Conservation (phyloP, 768 basidiomycete species). For the Boletus reticulatus region DNA sequence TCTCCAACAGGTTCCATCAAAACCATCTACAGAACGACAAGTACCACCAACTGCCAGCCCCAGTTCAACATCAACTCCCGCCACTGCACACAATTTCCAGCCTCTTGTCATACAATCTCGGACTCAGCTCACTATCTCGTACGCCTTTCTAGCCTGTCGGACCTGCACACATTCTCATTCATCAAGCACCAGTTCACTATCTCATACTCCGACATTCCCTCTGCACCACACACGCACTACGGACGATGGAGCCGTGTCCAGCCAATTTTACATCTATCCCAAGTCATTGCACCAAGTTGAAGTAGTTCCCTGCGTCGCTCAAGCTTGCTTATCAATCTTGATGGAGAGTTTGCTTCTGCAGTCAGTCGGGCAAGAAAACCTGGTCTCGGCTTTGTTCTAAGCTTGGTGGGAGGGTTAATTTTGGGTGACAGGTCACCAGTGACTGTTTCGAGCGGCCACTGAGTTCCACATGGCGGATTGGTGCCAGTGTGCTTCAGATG, state of each 20-base stretch:
- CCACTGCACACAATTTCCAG: no score
- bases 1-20: no score
- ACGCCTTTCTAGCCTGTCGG: conserved; percentile 62
- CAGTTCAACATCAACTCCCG: no score
- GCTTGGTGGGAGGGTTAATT: conserved; percentile 39
- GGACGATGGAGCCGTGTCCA: conserved; percentile 70
- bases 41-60: no score
- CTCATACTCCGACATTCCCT: conserved; percentile 46
- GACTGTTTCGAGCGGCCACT: conserved; percentile 66
- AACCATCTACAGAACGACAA: no score
- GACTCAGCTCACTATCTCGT: no score
- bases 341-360: conserved; percentile 50
- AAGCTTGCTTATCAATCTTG: conserved; percentile 79
- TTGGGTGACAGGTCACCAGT: conserved; percentile 60
- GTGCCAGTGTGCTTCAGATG: conserved; percentile 35
- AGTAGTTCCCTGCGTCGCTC: conserved; percentile 59
- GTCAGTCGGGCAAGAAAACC: conserved; percentile 41
- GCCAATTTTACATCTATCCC: conserved; percentile 67
- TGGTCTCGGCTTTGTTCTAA: conserved; percentile 43
- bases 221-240: conserved; percentile 65
- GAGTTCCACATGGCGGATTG: conserved; percentile 50
- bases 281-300: conserved; percentile 68
- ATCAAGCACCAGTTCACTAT: conserved; percentile 39
- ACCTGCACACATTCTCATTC: conserved; percentile 48
- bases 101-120: no score